Evolutionary conservation across 129 eudicot species (phyloP), one percentile per base, ranked within the genome.

Genomic region (Centella asiatica): DNA sequence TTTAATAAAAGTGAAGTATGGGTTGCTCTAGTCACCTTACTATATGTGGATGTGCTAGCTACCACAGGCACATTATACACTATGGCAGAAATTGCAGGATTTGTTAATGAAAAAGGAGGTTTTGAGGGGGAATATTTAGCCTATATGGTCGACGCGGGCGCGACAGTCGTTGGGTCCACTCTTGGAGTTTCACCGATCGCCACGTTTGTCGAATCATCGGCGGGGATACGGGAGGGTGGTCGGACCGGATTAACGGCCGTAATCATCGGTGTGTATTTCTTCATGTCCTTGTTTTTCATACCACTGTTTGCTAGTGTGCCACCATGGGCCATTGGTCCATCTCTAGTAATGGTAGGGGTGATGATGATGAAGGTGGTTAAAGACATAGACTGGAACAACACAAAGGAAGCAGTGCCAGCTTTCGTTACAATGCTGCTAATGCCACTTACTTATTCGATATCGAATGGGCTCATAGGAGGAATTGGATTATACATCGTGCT

Each of bases 301-400:
- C 97, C 97, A 4, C 20, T 89, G 0, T 69, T 89, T 42, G 69
- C 82, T 29, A 89, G 90, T 36, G 97, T 89, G 22, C 97, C 97
- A 20, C 88, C 92, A 19, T 89, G 97, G 97, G 97, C 97, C 3
- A 81, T 85, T 2, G 97, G 97, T 47, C 95, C 97, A 23, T 79
- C 97, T 42, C 64, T 89, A 31, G 95, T 85, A 22, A 71, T 89
- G 75, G 95, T 89, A 44, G 97, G 97, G 34, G 97, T 86, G 20
- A 31, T 85, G 82, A 85, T 89, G 97, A 85, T 89, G 97, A 78
- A 79, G 49, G 97, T 85, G 72, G 81, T 85, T 10, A 89, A 82
- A 67, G 95, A 89, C 42, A 85, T 89, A 39, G 88, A 89, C 19
- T 89, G 89, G 90, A 68, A 68, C 67, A 70, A 85, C 50, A 70